These are phyloP conservation scores for Tylopilus rubrobrunneus DNA, from an alignment of 768 basidiomycete genomes.

Conservation along the genomic window DNA sequence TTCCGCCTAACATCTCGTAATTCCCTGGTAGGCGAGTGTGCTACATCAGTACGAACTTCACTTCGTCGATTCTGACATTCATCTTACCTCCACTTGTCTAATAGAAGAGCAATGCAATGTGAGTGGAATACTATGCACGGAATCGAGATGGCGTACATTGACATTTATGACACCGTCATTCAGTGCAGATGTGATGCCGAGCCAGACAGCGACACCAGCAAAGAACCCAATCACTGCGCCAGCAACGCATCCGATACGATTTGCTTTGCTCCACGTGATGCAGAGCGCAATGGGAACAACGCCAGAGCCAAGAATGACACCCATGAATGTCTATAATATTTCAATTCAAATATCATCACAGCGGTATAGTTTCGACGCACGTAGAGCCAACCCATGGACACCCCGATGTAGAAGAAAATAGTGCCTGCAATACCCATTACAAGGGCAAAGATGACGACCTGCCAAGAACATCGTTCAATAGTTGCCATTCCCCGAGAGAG, in stretches of 20 bases:
- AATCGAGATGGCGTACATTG: slow-evolving; percentile 36
- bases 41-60: background rate
- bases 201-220: slow-evolving; percentile 76
- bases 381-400: slow-evolving; percentile 93
- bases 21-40: slow-evolving; percentile 31
- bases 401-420: slow-evolving; percentile 87
- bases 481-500: background rate
- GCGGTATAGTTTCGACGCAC: slow-evolving; percentile 39
- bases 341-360: background rate
- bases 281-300: slow-evolving; percentile 86
- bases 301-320: slow-evolving; percentile 77
- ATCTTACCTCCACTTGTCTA: slow-evolving; percentile 51
- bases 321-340: slow-evolving; percentile 73
- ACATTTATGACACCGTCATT: slow-evolving; percentile 74
- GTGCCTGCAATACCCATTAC: slow-evolving; percentile 80
- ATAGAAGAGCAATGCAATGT: background rate
- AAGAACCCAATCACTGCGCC: slow-evolving; percentile 69
- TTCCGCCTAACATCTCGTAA: slow-evolving; percentile 82
- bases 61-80: slow-evolving; percentile 13
- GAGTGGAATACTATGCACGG: background rate
- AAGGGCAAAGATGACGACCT: slow-evolving; percentile 69
- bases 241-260: slow-evolving; percentile 78
- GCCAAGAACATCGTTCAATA: background rate
- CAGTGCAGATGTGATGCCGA: slow-evolving; percentile 70
- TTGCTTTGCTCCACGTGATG: slow-evolving; percentile 82